phyloP scores from a whole-genome alignment of 1,284 basidiomycete species.

The Trametes hirsuta region DNA sequence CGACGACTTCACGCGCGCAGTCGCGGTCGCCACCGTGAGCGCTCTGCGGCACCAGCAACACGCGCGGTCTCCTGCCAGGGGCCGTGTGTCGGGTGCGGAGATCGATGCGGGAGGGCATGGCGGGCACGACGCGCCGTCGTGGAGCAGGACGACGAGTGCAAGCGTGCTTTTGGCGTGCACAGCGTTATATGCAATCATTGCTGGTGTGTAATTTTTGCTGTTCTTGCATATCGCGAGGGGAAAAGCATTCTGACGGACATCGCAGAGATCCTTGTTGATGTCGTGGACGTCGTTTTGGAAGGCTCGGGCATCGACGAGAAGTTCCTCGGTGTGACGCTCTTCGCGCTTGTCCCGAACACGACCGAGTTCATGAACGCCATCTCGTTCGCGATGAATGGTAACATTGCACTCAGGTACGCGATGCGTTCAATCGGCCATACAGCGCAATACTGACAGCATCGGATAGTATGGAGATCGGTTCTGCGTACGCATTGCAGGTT shows the following conservation, averaged over 20 bases:
- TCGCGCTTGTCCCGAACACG: slow-evolving; percentile 97
- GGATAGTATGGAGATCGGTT: slow-evolving; percentile 97
- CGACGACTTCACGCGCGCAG: slow-evolving; percentile 89
- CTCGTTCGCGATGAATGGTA: slow-evolving; percentile 97
- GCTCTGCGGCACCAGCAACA: slow-evolving; percentile 78
- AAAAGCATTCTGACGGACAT: background rate
- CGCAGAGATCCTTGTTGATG: slow-evolving; percentile 89
- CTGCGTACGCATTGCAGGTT: slow-evolving; percentile 97
- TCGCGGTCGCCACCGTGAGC: slow-evolving; percentile 88
- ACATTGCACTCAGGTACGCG: slow-evolving; percentile 91
- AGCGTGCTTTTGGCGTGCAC: slow-evolving; percentile 91
- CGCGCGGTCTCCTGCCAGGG: slow-evolving; percentile 49
- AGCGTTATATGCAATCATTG: slow-evolving; percentile 93
- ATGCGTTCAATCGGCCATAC: background rate
- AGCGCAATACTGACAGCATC: background rate
- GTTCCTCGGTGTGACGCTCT: slow-evolving; percentile 95
- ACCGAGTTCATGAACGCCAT: slow-evolving; percentile 99
- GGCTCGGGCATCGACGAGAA: slow-evolving; percentile 98
- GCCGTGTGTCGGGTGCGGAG: slow-evolving; percentile 37
- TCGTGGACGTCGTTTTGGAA: slow-evolving; percentile 93
- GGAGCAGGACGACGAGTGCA: slow-evolving; percentile 87
- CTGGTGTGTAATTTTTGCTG: slow-evolving; percentile 59
- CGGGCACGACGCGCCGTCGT: slow-evolving; percentile 95
- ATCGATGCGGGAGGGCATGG: slow-evolving; percentile 60
- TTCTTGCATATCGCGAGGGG: background rate